These are phyloP conservation scores for Bullera alba DNA, from an alignment of 768 basidiomycete genomes.

Conservation along the genomic window DNA sequence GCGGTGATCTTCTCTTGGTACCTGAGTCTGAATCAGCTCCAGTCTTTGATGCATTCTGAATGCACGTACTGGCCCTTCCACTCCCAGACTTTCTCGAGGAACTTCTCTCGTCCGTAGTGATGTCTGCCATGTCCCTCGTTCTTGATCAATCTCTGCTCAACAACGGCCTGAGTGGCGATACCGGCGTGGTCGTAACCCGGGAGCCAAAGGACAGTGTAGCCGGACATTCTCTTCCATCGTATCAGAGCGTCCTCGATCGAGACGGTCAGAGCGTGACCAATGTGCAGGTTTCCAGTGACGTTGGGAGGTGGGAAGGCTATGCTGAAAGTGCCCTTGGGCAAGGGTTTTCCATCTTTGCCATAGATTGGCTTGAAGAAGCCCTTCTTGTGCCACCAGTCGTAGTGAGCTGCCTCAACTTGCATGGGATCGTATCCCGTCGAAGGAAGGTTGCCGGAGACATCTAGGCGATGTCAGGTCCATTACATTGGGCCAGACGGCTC, in stretches of 20 bases:
- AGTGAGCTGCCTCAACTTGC: constrained; percentile 91
- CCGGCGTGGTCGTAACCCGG: constrained; percentile 99
- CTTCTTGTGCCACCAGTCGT: constrained; percentile 91
- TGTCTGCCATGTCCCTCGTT: constrained; percentile 72
- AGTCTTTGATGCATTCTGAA: not conserved
- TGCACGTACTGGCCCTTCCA: constrained; percentile 89
- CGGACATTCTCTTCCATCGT: constrained; percentile 96
- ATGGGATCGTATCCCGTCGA: constrained; percentile 83
- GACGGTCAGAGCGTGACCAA: constrained; percentile 86
- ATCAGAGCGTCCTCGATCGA: constrained; percentile 84
- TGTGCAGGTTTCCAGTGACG: constrained; percentile 90
- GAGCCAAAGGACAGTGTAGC: constrained; percentile 77
- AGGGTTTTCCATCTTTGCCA: constrained; percentile 53
- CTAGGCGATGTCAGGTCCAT: constrained; percentile 61
- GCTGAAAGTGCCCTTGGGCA: constrained; percentile 67
- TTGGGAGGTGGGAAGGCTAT: constrained; percentile 91
- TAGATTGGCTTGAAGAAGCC: constrained; percentile 75
- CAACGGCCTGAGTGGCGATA: constrained; percentile 95
- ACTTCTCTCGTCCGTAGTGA: constrained; percentile 88
- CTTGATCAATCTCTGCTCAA: constrained; percentile 87
- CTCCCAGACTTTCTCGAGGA: constrained; percentile 81
- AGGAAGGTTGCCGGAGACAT: constrained; percentile 79
- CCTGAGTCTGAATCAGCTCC: constrained; percentile 47
- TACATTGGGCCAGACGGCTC: not conserved
- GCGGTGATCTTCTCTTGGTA: constrained; percentile 89